These are phyloP conservation scores for Kwoniella heveanensis DNA, from an alignment of 768 basidiomycete genomes.

Conservation along the genomic window DNA sequence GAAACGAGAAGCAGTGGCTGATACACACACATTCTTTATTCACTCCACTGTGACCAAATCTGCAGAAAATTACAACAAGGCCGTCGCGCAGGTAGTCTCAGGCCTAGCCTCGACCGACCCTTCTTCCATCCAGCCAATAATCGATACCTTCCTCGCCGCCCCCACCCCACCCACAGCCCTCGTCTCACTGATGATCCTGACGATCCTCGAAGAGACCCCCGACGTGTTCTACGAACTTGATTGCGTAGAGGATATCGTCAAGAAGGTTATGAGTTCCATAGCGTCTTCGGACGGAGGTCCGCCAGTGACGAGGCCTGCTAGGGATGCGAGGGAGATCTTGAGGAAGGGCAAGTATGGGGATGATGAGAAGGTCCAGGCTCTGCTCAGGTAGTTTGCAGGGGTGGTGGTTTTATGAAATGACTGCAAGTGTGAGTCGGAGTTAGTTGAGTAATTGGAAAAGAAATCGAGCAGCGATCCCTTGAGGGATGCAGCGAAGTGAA, in stretches of 20 bases:
- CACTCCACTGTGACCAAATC: too few relatives aligned
- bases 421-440: too few relatives aligned
- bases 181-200: conserved; percentile 49
- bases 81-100: conserved; percentile 66
- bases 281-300: conserved; percentile 65
- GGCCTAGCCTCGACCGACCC: conserved; percentile 65
- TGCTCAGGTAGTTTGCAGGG: conserved; percentile 34
- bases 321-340: conserved; percentile 66
- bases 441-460: too few relatives aligned
- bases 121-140: conserved; percentile 67
- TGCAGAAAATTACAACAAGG: conserved; percentile 70
- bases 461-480: too few relatives aligned
- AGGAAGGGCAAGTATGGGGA: conserved; percentile 52
- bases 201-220: conserved; percentile 57
- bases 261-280: conserved; percentile 72
- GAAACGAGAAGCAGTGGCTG: too few relatives aligned
- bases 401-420: neutral
- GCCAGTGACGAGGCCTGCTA: conserved; percentile 72
- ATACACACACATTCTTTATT: too few relatives aligned
- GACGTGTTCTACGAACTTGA: conserved; percentile 70
- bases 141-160: conserved; percentile 68
- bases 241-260: conserved; percentile 66
- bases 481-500: too few relatives aligned
- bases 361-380: conserved; percentile 53
- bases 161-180: conserved; percentile 68